Evolutionary conservation across 1,284 basidiomycete genomes (phyloP).

Genomic region (Cerioporus squamosus): DNA sequence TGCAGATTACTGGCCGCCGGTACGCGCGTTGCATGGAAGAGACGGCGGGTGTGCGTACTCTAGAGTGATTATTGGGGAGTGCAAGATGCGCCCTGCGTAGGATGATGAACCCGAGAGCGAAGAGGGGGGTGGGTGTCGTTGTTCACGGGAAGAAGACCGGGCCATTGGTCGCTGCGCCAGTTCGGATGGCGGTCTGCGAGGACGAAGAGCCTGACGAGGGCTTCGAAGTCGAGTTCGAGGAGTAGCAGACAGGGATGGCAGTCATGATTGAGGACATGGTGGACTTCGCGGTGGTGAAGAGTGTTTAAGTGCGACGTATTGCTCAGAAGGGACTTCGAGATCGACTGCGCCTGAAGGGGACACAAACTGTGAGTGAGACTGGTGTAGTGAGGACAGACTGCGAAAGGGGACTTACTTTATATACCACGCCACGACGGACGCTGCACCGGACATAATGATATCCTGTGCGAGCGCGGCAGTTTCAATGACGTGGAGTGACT

Average conservation of each 20-base stretch:
- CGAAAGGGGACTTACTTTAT: slow-evolving; percentile 10
- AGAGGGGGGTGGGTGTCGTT: neutral
- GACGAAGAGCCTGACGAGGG: slow-evolving; percentile 19
- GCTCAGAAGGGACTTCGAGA: neutral
- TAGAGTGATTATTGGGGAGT: neutral
- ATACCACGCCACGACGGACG: slow-evolving; percentile 14
- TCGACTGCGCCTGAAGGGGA: neutral
- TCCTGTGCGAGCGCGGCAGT: slow-evolving; percentile 11
- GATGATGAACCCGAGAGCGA: neutral
- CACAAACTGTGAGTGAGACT: neutral
- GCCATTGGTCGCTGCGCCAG: slow-evolving; percentile 23
- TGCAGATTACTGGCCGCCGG: neutral
- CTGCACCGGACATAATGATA: slow-evolving; percentile 15
- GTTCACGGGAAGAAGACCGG: slow-evolving; percentile 29
- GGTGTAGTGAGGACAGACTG: slow-evolving; percentile 10
- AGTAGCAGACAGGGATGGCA: slow-evolving; percentile 14
- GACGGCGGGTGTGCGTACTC: neutral
- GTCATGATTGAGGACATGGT: slow-evolving; percentile 10
- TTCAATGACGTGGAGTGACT: slow-evolving; percentile 24
- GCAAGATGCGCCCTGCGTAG: neutral
- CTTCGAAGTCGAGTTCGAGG: slow-evolving; percentile 18
- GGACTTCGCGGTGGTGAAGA: neutral
- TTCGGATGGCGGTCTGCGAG: slow-evolving; percentile 22
- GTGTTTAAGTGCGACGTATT: neutral
- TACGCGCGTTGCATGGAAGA: neutral